Percentiles rank a stretch among this genome's conserved stretches.
Conservation (phyloP, 2,329 filamentous ascomycete species). For the Talaromyces sp. region DNA sequence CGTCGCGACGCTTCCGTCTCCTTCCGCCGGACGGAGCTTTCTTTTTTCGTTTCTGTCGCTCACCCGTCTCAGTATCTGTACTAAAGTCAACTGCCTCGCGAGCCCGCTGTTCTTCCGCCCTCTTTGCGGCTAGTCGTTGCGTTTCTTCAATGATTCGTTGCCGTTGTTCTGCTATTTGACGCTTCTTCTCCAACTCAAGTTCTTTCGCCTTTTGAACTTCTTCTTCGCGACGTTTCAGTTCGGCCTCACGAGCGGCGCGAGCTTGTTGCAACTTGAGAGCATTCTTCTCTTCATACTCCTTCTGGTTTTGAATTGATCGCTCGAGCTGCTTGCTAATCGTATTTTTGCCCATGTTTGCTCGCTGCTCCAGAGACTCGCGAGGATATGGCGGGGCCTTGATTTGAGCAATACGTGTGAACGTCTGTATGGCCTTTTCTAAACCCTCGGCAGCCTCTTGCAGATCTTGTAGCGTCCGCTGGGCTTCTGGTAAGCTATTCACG, state of each 20-base stretch:
- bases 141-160: constrained; percentile 74
- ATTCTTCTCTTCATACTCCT: constrained; percentile 90
- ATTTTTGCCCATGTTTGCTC: constrained; percentile 94
- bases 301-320: constrained; percentile 76
- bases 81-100: constrained; percentile 74
- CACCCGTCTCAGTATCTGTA: constrained; percentile 75
- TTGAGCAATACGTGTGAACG: constrained; percentile 58
- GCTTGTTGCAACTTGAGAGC: constrained; percentile 81
- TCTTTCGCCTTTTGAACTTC: constrained; percentile 65
- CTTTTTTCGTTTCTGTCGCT: constrained; percentile 68
- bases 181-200: constrained; percentile 67
- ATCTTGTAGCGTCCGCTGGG: constrained; percentile 72
- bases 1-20: constrained; percentile 60
- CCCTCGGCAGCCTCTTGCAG: constrained; percentile 75
- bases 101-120: constrained; percentile 65
- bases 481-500: constrained; percentile 70
- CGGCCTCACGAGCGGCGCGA: constrained; percentile 72
- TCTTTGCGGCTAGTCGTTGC: constrained; percentile 65
- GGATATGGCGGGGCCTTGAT: constrained; percentile 76
- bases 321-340: constrained; percentile 91
- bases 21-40: constrained; percentile 48
- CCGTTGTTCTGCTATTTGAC: constrained; percentile 81
- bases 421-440: constrained; percentile 78
- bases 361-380: constrained; percentile 83
- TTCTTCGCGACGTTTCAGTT: constrained; percentile 73